Evolutionary conservation across 2,329 filamentous ascomycete genomes (phyloP), one percentile per base, ranked within the genome.

Genomic region (Knufia fluminis): DNA sequence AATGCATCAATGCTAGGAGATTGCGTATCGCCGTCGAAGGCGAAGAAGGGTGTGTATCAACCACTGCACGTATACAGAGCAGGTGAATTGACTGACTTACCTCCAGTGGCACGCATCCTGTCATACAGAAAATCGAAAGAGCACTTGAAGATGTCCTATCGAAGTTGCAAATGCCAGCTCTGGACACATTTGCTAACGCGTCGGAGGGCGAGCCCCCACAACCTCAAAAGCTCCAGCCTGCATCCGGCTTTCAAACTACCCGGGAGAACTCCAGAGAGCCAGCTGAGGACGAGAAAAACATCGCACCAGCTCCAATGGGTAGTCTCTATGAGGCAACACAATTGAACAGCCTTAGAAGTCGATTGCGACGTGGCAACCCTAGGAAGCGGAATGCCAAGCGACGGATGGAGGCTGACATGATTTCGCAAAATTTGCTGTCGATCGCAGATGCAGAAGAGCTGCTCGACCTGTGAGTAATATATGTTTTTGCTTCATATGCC

Each of bases 251-350:
- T 26, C 57, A 54, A 35, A 58, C 57, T 1, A 59, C 55, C 4
- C 51, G 57, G 4, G 57, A 59, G 35, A 57, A 55, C 38, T 59
- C 57, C 1, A 48, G 54, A 28, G 55, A 59, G 23, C 57, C 57
- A n/a, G 49, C 51, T 33, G 45, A 53, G 16, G 57, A 51, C 35
- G 64, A 67, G 49, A 60, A 65, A 24, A 67, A 67, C 26, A 61
- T 72, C 28, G 71, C 75, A 1, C 68, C 71, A 14, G 72, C 72
- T 12, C 73, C 73, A 0, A 77, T 77, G 73, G 69, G 72, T 46
- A 75, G 71, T 59, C 60, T 77, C 10, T 77, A 75, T 58, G 74
- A 77, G 52, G 73, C 77, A 12, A 77, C 75, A 1, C 72, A 74
- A 46, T 61, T 77, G 43, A 57, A 55, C 46, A 58, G 52, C 10